Evolutionary conservation across 2,329 filamentous ascomycete species (phyloP).

Genomic region (Lachnellula arida): DNA sequence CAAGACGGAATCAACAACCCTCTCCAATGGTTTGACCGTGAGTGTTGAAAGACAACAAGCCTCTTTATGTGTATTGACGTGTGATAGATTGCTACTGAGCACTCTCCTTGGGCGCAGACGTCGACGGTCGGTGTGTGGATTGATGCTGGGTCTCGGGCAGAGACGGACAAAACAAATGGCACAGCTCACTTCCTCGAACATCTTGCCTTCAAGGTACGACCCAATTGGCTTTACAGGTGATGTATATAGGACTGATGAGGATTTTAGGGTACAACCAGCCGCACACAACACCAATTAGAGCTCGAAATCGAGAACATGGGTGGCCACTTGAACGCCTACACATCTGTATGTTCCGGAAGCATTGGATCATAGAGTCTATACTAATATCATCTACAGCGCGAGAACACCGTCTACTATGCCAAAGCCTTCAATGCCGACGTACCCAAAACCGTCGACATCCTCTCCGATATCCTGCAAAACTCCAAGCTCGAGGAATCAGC

Average conservation of each 20-base stretch:
- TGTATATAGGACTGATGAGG: constrained; percentile 20
- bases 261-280: constrained; percentile 78
- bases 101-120: constrained; percentile 97
- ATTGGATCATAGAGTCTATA: constrained; percentile 6
- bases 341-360: constrained; percentile 66
- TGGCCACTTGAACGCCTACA: constrained; percentile 98
- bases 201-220: constrained; percentile 92
- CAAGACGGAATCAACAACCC: constrained; percentile 92
- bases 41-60: constrained; percentile 3
- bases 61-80: constrained; percentile 30
- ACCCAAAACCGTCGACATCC: constrained; percentile 93
- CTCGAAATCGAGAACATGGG: constrained; percentile 99
- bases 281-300: constrained; percentile 95
- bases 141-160: constrained; percentile 94
- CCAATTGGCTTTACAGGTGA: constrained; percentile 15
- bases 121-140: constrained; percentile 99
- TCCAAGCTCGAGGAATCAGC: constrained; percentile 91
- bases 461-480: constrained; percentile 98
- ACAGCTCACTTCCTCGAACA: constrained; percentile 99
- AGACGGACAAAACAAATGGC: constrained; percentile 98
- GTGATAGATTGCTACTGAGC: constrained; percentile 86
- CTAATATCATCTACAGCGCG: constrained; percentile 56
- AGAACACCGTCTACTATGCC: constrained; percentile 99
- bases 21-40: constrained; percentile 97
- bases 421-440: constrained; percentile 99